Conservation (phyloP, 2,329 filamentous ascomycete genomes). For the Didymella glomerata region DNA sequence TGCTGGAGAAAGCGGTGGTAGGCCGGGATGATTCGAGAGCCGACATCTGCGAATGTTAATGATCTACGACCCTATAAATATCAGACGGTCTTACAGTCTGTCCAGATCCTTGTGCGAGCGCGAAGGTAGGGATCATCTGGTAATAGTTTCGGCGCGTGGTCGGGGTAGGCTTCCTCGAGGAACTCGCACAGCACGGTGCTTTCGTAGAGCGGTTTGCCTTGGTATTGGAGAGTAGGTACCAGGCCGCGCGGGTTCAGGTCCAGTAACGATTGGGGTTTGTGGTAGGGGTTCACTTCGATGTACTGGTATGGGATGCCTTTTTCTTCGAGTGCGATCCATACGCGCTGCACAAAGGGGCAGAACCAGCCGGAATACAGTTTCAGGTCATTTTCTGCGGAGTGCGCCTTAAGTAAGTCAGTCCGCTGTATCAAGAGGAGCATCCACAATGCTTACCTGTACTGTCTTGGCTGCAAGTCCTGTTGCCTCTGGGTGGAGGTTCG, state of each 20-base stretch:
- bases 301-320: conserved; percentile 79
- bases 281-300: conserved; percentile 74
- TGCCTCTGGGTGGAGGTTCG: conserved; percentile 47
- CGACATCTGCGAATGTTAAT: conserved; percentile 56
- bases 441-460: conserved; percentile 35
- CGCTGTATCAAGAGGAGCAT: too few species aligned
- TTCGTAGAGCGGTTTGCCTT: conserved; percentile 72
- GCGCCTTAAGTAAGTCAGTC: conserved; percentile 30
- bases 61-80: too few species aligned
- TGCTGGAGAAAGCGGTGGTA: conserved; percentile 69
- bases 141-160: conserved; percentile 61
- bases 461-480: conserved; percentile 44
- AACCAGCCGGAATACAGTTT: conserved; percentile 81
- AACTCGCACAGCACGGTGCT: conserved; percentile 78
- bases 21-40: conserved; percentile 70
- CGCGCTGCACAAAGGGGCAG: conserved; percentile 72
- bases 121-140: conserved; percentile 69
- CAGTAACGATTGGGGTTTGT: conserved; percentile 73
- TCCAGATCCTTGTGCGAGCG: conserved; percentile 75
- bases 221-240: conserved; percentile 71
- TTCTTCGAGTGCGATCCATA: conserved; percentile 77
- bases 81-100: conserved; percentile 60
- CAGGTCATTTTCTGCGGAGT: conserved; percentile 57
- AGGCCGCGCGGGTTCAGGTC: conserved; percentile 77
- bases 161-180: conserved; percentile 73